Evolutionary conservation across 2,329 filamentous ascomycete species (phyloP).

Genomic region (Colletotrichum lentis): DNA sequence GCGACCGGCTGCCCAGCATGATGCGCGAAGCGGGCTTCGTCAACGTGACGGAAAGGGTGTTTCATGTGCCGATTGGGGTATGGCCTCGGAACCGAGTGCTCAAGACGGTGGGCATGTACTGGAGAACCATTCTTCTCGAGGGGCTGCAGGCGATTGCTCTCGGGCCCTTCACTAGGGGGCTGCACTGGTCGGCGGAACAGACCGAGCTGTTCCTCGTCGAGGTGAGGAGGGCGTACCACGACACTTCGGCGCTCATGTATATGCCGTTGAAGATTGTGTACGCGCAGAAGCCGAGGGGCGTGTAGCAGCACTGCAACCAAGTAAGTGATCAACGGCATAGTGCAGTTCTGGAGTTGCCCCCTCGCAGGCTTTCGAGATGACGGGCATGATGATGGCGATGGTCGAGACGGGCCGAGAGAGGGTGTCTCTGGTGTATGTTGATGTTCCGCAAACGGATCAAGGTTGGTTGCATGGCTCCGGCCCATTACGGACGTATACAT

Average conservation of each 20-base stretch:
- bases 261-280: slow-evolving; percentile 66
- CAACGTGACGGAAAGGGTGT: slow-evolving; percentile 59
- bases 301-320: neutral
- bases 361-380: neutral
- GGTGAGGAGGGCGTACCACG: slow-evolving; percentile 58
- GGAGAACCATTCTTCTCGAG: slow-evolving; percentile 59
- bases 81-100: slow-evolving; percentile 62
- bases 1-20: slow-evolving; percentile 52
- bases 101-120: slow-evolving; percentile 62
- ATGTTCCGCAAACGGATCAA: slow-evolving; percentile 9
- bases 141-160: slow-evolving; percentile 61
- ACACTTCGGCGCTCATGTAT: slow-evolving; percentile 56
- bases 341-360: too few relatives aligned
- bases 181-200: slow-evolving; percentile 58
- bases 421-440: neutral
- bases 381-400: neutral
- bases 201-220: slow-evolving; percentile 59
- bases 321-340: neutral
- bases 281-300: slow-evolving; percentile 57
- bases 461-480: neutral
- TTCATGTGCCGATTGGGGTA: slow-evolving; percentile 62
- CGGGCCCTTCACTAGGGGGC: slow-evolving; percentile 59
- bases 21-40: slow-evolving; percentile 61
- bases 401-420: too few relatives aligned
- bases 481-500: slow-evolving; percentile 5